Conservation (phyloP, 345 rosid species). For the Punica granatum region DNA sequence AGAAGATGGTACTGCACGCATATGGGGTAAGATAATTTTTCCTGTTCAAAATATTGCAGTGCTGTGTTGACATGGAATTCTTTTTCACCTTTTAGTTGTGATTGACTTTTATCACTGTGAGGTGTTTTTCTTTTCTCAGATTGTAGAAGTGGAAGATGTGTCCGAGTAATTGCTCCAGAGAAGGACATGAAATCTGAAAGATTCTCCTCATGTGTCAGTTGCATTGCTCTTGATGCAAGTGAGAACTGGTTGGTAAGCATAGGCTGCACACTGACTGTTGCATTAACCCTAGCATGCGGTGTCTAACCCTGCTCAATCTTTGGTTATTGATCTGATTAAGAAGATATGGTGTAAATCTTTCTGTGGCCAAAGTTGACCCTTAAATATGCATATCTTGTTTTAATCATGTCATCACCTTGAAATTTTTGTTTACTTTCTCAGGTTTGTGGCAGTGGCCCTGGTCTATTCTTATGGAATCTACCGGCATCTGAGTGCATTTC, state of each 20-base stretch:
- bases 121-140: slow-evolving; percentile 35
- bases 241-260: slow-evolving; percentile 98
- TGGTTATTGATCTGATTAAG: background rate
- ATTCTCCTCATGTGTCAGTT: slow-evolving; percentile 41
- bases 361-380: background rate
- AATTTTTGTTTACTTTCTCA: slow-evolving; percentile 20
- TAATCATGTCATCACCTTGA: slow-evolving; percentile 4
- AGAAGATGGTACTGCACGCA: slow-evolving; percentile 90
- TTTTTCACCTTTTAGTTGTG: slow-evolving; percentile 5
- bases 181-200: slow-evolving; percentile 38
- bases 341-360: background rate
- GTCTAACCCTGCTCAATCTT: background rate
- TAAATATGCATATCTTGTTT: background rate
- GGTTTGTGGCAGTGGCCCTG: slow-evolving; percentile 73
- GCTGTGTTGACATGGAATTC: background rate
- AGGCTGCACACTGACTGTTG: background rate
- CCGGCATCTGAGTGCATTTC: slow-evolving; percentile 80
- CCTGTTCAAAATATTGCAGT: background rate
- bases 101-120: background rate
- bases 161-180: slow-evolving; percentile 47
- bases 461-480: slow-evolving; percentile 74
- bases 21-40: slow-evolving; percentile 62
- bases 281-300: background rate
- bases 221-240: slow-evolving; percentile 87
- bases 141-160: slow-evolving; percentile 87